phyloP scores from a whole-genome alignment of 2,329 filamentous ascomycete genomes.

The Fusarium buharicum region DNA sequence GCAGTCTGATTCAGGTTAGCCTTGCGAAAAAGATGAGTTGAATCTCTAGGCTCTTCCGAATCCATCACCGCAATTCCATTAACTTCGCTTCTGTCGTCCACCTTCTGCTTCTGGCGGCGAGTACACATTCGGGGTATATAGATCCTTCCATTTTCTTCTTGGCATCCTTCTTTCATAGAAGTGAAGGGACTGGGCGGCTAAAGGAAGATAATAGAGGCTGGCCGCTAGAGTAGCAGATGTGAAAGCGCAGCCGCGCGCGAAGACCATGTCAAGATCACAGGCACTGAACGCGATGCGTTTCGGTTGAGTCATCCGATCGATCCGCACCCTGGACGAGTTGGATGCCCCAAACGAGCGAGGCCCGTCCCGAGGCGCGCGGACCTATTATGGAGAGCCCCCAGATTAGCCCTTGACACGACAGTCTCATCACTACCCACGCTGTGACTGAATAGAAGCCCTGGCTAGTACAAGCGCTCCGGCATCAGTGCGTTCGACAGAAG shows the following conservation, averaged over 20 bases:
- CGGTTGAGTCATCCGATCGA: slow-evolving; percentile 31
- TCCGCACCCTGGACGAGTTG: slow-evolving; percentile 23
- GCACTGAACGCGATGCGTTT: slow-evolving; percentile 15
- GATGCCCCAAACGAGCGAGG: slow-evolving; percentile 34
- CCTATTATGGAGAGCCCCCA: slow-evolving; percentile 37
- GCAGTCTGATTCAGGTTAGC: slow-evolving; percentile 7
- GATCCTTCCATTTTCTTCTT: slow-evolving; percentile 7
- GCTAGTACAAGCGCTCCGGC: slow-evolving; percentile 13
- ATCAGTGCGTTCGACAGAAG: slow-evolving; percentile 26
- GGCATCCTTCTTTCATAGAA: slow-evolving; percentile 3
- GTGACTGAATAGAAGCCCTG: slow-evolving; percentile 18
- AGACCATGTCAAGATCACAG: slow-evolving; percentile 18
- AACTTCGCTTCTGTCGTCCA: slow-evolving; percentile 14
- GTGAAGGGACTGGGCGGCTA: slow-evolving; percentile 17
- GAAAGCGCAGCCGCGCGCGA: slow-evolving; percentile 27
- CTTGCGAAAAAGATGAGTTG: slow-evolving; percentile 19
- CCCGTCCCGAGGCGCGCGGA: slow-evolving; percentile 38
- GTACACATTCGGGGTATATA: slow-evolving; percentile 12
- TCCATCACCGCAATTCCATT: slow-evolving; percentile 9
- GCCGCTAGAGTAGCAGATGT: slow-evolving; percentile 2
- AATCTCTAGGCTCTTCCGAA: slow-evolving; percentile 7
- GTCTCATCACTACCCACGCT: slow-evolving; percentile 14
- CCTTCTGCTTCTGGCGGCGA: slow-evolving; percentile 40
- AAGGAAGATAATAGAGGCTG: slow-evolving; percentile 4
- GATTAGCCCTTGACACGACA: slow-evolving; percentile 26